Evolutionary conservation across 148 eudicot genomes (phyloP).

Genomic region (Beta vulgaris): DNA sequence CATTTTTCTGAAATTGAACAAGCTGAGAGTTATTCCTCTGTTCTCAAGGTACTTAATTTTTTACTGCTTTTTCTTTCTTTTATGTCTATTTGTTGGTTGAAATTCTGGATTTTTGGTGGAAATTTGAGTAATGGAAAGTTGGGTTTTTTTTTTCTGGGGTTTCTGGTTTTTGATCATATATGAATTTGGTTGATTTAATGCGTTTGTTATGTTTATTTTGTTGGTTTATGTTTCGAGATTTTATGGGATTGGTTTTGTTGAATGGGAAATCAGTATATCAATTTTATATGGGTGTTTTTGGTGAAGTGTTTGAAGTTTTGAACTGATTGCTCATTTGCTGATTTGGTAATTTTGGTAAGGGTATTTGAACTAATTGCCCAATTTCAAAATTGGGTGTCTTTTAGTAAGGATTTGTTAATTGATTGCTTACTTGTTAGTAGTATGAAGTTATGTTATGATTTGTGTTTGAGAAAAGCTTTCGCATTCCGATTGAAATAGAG

Average conservation of each 20-base stretch:
- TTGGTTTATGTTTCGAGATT: not conserved
- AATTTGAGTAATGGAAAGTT: not conserved
- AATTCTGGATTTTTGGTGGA: not conserved
- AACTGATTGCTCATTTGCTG: not conserved
- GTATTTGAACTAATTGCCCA: not conserved
- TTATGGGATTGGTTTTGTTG: not conserved
- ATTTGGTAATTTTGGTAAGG: not conserved
- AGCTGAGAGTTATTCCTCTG: slow-evolving; percentile 30
- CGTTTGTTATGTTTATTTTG: no score
- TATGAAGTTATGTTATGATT: not conserved
- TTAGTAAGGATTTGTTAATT: no score
- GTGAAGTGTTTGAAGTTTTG: not conserved
- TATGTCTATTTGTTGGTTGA: not conserved
- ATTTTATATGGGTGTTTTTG: not conserved
- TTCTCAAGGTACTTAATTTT: slow-evolving; percentile 30
- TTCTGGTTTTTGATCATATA: no score
- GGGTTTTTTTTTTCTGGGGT: not conserved
- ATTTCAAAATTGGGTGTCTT: no score
- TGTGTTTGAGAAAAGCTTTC: not conserved
- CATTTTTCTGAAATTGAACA: slow-evolving; percentile 36
- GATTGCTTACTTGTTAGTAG: no score
- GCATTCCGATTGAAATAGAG: not conserved
- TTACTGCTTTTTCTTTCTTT: not conserved
- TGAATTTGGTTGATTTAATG: no score
- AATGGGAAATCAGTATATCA: no score